Evolutionary conservation across 1,284 basidiomycete genomes (phyloP).

Genomic region (Coniferiporia weirii): DNA sequence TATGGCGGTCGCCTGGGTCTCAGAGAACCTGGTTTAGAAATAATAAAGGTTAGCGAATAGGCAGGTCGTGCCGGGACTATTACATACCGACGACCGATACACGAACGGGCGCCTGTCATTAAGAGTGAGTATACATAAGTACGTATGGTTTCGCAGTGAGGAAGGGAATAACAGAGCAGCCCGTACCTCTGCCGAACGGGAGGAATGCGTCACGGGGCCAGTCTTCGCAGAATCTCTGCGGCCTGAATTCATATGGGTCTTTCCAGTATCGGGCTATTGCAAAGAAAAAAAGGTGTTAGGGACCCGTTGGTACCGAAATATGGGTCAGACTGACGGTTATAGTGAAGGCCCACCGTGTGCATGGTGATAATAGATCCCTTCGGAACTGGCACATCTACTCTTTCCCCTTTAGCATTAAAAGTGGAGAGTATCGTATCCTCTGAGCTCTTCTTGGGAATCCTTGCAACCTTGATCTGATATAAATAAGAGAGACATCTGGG

Average conservation of each 20-base stretch:
- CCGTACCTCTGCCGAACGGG: constrained; percentile 46
- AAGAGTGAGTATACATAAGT: background rate
- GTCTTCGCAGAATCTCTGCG: constrained; percentile 45
- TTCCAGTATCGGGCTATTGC: constrained; percentile 46
- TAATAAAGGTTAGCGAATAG: background rate
- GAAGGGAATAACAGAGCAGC: background rate
- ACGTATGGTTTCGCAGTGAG: no score
- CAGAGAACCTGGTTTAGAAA: constrained; percentile 12
- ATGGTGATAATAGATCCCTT: constrained; percentile 38
- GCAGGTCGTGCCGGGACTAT: no score
- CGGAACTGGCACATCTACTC: constrained; percentile 37
- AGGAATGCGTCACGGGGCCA: constrained; percentile 48
- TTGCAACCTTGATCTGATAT: constrained; percentile 29
- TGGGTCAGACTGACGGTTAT: constrained; percentile 30
- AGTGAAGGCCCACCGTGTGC: constrained; percentile 41
- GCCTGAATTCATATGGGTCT: constrained; percentile 45
- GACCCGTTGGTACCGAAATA: background rate
- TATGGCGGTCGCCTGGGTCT: constrained; percentile 14
- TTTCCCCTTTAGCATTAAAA: constrained; percentile 34
- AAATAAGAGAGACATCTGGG: background rate
- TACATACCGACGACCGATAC: constrained; percentile 17
- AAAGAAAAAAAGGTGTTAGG: background rate
- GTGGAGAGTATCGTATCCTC: constrained; percentile 41
- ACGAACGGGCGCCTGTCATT: constrained; percentile 13
- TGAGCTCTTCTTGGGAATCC: constrained; percentile 44